phyloP scores from a whole-genome alignment of 2,329 filamentous ascomycete genomes.

The Colletotrichum magnum region DNA sequence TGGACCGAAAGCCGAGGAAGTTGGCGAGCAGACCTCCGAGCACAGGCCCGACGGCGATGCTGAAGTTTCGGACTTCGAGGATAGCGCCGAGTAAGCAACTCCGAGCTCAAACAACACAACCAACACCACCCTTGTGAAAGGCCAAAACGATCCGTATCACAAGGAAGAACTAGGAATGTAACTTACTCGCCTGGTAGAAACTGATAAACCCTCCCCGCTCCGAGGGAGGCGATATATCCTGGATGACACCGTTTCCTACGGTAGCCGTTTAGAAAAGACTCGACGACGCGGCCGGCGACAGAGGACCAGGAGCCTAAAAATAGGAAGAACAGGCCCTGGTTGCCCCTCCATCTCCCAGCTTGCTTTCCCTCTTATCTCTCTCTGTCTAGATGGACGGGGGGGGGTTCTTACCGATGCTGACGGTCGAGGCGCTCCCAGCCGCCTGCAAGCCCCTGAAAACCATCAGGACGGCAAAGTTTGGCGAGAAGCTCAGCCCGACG shows the following conservation, averaged over 20 bases:
- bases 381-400: slow-evolving; percentile 1
- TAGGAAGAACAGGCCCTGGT: too few species aligned
- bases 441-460: slow-evolving; percentile 63
- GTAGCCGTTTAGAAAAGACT: background rate
- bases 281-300: background rate
- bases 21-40: slow-evolving; percentile 49
- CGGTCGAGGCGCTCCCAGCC: slow-evolving; percentile 62
- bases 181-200: slow-evolving; percentile 50
- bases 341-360: too few species aligned
- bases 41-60: slow-evolving; percentile 51
- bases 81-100: slow-evolving; percentile 23
- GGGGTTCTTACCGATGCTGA: slow-evolving; percentile 57
- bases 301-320: too few species aligned
- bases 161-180: background rate
- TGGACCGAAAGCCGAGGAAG: slow-evolving; percentile 48
- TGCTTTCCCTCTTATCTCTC: background rate
- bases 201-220: slow-evolving; percentile 50
- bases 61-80: slow-evolving; percentile 46
- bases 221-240: slow-evolving; percentile 47
- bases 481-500: slow-evolving; percentile 58
- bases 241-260: slow-evolving; percentile 49
- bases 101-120: background rate
- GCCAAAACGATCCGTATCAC: background rate
- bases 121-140: background rate
- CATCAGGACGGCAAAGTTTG: slow-evolving; percentile 59